Conservation (phyloP, 352 stramenopile species). For the Phytophthora tentaculata region DNA sequence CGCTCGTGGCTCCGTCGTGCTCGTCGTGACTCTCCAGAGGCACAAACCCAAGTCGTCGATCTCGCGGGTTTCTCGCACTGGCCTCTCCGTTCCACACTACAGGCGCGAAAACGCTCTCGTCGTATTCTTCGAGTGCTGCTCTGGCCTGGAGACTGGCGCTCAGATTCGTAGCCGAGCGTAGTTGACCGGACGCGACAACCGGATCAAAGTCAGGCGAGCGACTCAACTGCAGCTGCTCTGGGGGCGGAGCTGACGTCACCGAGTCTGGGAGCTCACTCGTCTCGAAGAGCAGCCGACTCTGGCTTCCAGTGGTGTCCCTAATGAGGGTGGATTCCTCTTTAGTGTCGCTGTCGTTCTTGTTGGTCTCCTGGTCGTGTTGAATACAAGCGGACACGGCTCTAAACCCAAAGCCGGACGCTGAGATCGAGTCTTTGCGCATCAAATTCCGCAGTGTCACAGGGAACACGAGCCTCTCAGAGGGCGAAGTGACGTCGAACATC, state of each 20-base stretch:
- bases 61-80: constrained; percentile 11
- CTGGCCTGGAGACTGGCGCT: constrained; percentile 44
- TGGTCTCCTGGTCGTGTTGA: constrained; percentile 13
- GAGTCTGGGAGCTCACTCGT: constrained; percentile 32
- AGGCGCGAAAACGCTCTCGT: constrained; percentile 64
- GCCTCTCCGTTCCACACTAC: constrained; percentile 4
- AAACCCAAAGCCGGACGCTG: constrained; percentile 5
- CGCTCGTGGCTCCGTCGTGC: constrained; percentile 27
- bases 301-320: constrained; percentile 8
- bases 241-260: constrained; percentile 17
- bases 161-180: constrained; percentile 34
- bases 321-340: constrained; percentile 4
- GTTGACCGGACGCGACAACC: constrained; percentile 25
- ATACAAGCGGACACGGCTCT: neutral
- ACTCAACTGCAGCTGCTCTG: constrained; percentile 51
- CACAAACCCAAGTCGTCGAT: constrained; percentile 28
- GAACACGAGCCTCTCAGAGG: constrained; percentile 55
- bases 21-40: constrained; percentile 31
- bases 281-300: constrained; percentile 24
- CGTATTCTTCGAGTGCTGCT: constrained; percentile 66
- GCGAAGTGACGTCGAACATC: constrained; percentile 75
- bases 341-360: constrained; percentile 3
- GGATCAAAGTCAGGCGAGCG: constrained; percentile 59
- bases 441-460: constrained; percentile 61
- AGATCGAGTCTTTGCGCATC: constrained; percentile 31